Evolutionary conservation across 2,329 filamentous ascomycete genomes (phyloP), one percentile per base, ranked within the genome.

Genomic region (Aspergillus sojae): DNA sequence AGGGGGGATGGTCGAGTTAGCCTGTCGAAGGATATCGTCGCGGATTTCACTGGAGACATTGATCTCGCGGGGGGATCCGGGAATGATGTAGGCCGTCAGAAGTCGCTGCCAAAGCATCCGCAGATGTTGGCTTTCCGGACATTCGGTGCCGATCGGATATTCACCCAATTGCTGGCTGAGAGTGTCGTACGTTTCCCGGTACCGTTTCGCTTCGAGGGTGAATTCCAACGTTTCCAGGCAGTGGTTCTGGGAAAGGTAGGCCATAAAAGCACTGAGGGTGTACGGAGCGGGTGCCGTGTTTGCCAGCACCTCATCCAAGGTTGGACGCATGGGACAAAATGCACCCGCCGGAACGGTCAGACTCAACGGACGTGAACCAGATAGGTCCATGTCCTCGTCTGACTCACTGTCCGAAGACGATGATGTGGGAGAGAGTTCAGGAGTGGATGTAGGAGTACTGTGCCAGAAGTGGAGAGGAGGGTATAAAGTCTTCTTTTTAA

Each of bases 211-310:
- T 76, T 97, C 95, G 84, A 97, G 90, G 46, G 94, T 97, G 78
- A 99, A 99, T 75, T 98, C 95, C 45, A 99, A 84, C 1, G 94
- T 97, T 79, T 99, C 95, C 68, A 98, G 83, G 75, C 95, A 99
- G 79, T 98, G 94, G 73, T 98, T 98, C 74, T 96, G 94, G 1
- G 94, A 97, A 4, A 98, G 85, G 74, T 96, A 98, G 61, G 94
- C 94, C 88, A 95, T 98, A 79, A 98, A 98, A 36, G 94, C 94
- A 64, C 88, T 89, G 10, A 97, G 84, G 0, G 94, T 97, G 86
- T 93, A 98, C 69, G 95, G 95, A 46, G 93, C 89, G 10, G 92
- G 89, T 41, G 95, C 92, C 52, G 87, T 88, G 79, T 97, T 95
- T 68, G 91, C 87, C 52, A 99, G 86, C 32, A 99, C 96, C 72